Conservation (phyloP, 805 yeast species). For the Alloascoidea hylecoeti region DNA sequence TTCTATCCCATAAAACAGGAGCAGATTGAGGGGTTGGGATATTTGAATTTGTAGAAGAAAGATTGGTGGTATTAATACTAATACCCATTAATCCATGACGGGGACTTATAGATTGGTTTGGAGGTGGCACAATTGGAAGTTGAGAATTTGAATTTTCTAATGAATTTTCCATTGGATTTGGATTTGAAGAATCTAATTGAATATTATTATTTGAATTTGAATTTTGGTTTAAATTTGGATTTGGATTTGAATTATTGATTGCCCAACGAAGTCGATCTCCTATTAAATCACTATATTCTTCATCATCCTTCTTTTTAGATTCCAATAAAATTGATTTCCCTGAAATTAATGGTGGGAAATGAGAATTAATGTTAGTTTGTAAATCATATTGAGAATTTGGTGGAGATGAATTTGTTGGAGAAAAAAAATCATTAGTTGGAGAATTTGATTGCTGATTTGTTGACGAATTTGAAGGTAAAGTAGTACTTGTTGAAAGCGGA, state of each 20-base stretch:
- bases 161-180: background rate
- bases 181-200: too few species aligned
- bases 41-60: too few species aligned
- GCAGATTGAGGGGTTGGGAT: background rate
- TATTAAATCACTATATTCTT: slow-evolving; percentile 15
- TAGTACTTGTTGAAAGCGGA: too few species aligned
- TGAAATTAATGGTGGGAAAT: slow-evolving; percentile 5
- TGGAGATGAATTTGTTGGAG: slow-evolving; percentile 12
- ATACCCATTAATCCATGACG: background rate
- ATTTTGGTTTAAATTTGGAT: background rate
- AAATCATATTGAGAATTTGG: slow-evolving; percentile 6
- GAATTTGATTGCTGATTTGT: slow-evolving; percentile 2
- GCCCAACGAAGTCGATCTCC: slow-evolving; percentile 15
- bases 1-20: background rate
- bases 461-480: background rate
- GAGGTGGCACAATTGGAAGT: too few species aligned
- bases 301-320: slow-evolving; percentile 15
- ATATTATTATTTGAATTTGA: too few species aligned
- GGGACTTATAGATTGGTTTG: background rate
- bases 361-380: slow-evolving; percentile 3
- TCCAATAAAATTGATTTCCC: slow-evolving; percentile 17
- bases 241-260: slow-evolving; percentile 3
- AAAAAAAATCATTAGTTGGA: slow-evolving; percentile 8
- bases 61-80: background rate
- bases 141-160: background rate